A percentile compares a stretch with the other conserved stretches of the same genome.
Conservation (phyloP, 2,329 filamentous ascomycete genomes). For the Alternaria sp. region DNA sequence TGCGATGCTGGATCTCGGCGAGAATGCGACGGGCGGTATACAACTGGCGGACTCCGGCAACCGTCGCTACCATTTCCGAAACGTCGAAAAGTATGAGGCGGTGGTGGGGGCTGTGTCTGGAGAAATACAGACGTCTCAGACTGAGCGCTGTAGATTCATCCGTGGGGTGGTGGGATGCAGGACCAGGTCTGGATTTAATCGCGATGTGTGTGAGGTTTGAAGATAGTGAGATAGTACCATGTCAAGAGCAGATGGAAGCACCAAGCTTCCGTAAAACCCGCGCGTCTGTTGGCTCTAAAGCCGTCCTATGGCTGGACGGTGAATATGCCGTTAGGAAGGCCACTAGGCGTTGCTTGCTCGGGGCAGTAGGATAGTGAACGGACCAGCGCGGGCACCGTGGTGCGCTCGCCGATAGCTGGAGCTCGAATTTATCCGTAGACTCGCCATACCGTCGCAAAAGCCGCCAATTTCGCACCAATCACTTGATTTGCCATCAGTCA, state of each 20-base stretch:
- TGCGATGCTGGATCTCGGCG: conserved; percentile 48
- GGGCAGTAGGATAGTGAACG: conserved; percentile 31
- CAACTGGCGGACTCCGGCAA: conserved; percentile 38
- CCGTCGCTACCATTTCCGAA: conserved; percentile 48
- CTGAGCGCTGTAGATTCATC: conserved; percentile 27
- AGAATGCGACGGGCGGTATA: conserved; percentile 49
- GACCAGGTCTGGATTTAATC: conserved; percentile 37
- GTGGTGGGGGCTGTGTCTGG: conserved; percentile 34
- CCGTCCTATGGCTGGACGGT: conserved; percentile 49
- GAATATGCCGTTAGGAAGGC: conserved; percentile 44
- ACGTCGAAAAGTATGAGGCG: conserved; percentile 27
- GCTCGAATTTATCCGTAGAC: conserved; percentile 40
- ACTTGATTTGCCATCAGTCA: conserved; percentile 11
- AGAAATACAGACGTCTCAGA: conserved; percentile 33
- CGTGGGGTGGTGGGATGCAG: conserved; percentile 36
- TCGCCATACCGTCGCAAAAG: conserved; percentile 18
- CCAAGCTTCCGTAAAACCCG: conserved; percentile 43
- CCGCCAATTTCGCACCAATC: conserved; percentile 42
- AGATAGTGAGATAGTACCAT: conserved; percentile 45
- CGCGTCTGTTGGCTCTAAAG: conserved; percentile 36
- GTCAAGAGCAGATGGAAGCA: conserved; percentile 36
- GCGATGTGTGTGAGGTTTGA: conserved; percentile 35
- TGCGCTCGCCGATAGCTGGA: conserved; percentile 31
- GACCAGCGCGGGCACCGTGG: conserved; percentile 29
- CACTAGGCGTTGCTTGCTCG: conserved; percentile 33